Evolutionary conservation across 2,329 filamentous ascomycete genomes (phyloP), one percentile per base, ranked within the genome.

Genomic region (Fonsecaea nubica): DNA sequence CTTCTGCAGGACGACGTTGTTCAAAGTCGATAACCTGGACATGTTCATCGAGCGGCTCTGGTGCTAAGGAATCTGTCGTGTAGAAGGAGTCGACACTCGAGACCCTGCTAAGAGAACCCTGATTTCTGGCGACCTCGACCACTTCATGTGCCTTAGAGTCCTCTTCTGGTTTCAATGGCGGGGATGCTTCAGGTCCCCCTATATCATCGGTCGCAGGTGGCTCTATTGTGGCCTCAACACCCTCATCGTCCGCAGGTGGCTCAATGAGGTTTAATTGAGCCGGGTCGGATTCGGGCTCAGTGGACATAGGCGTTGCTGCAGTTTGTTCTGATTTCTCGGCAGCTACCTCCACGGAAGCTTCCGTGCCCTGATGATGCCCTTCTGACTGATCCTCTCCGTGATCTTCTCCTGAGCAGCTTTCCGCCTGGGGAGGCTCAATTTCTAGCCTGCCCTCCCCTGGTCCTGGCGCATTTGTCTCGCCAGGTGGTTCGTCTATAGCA

Each of bases 21-120:
- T 69, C 67, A 35, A 61, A 57, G 21, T 68, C 65, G 15, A 62
- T 52, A n/a, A 52, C 15, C 30, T 68, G 54, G 15, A 55, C 54
- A 13, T 58, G 52, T 40, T 55, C 55, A 18, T 15, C 48, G 18
- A 58, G 45, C 21, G 42, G 56, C 32, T 67, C 66, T 35, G 59
- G 53, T 12, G 58, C 53, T 36, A 65, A 18, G 35, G 69, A 71
- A 35, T 65, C 63, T 18, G 67, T 64, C 0, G 81, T 82, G 64
- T 81, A 78, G 58, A 81, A 82, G n/a, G 80, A 82, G 30, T 79
- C 79, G 4, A 75, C 70, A 50, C 77, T 80, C 30, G 79, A 81
- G 25, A 77, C 74, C 10, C 77, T 71, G 50, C 63, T 71, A 8
- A 75, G 73, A 40, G 62, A 45, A 48, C 54, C 62, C 10, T 63